phyloP scores from a whole-genome alignment of 176 grass and related monocot species.

The Leersia perrieri region DNA sequence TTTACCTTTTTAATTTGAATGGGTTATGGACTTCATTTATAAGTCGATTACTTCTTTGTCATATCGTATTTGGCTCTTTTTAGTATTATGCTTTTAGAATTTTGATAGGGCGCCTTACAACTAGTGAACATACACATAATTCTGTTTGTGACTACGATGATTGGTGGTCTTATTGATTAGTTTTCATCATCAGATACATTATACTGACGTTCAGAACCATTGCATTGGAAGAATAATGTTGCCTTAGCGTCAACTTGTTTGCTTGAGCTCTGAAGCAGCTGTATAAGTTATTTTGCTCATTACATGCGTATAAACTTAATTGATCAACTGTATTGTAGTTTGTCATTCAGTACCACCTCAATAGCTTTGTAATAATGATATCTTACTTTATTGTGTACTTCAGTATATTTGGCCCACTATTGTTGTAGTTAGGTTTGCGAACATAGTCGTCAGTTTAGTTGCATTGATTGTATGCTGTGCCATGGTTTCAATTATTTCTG shows the following conservation, averaged over 20 bases:
- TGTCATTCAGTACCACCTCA: neutral
- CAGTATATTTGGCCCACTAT: neutral
- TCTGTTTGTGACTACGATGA: neutral
- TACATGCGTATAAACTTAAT: neutral
- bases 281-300: neutral
- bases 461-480: neutral
- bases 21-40: neutral
- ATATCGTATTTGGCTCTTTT: neutral
- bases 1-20: neutral
- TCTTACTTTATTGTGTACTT: neutral
- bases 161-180: neutral
- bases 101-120: neutral
- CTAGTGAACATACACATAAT: neutral
- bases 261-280: neutral
- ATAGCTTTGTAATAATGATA: neutral
- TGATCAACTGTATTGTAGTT: neutral
- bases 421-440: slow-evolving; percentile 12
- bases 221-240: neutral
- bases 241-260: neutral
- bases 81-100: neutral
- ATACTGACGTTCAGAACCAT: neutral
- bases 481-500: neutral
- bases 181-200: neutral
- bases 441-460: neutral
- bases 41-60: neutral